Evolutionary conservation across 2,329 filamentous ascomycete genomes (phyloP).

Genomic region (Bipolaris victoriae): DNA sequence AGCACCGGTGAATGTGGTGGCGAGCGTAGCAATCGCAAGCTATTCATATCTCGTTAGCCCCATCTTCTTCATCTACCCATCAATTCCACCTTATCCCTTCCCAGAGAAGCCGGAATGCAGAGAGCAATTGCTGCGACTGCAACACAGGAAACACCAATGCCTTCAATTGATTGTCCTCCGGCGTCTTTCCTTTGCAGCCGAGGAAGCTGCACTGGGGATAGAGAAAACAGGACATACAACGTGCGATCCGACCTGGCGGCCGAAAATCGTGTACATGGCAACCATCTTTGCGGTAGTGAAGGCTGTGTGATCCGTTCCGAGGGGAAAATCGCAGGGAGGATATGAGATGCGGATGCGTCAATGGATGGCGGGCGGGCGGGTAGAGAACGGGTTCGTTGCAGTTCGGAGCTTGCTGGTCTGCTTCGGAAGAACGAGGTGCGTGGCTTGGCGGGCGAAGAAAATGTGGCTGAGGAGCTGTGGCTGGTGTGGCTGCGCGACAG

Average conservation of each 20-base stretch:
- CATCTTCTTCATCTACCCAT: too few relatives aligned
- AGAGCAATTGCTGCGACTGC: too few relatives aligned
- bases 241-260: slow-evolving; percentile 62
- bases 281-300: slow-evolving; percentile 54
- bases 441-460: slow-evolving; percentile 19
- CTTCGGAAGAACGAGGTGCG: slow-evolving; percentile 23
- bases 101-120: too few relatives aligned
- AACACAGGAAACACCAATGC: too few relatives aligned
- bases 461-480: slow-evolving; percentile 14
- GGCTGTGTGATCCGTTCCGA: slow-evolving; percentile 17
- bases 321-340: slow-evolving; percentile 16
- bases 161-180: too few relatives aligned
- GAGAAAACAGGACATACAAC: slow-evolving; percentile 51
- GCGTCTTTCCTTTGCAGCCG: too few relatives aligned
- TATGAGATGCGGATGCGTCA: slow-evolving; percentile 25
- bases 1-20: slow-evolving; percentile 44
- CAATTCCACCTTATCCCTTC: too few relatives aligned
- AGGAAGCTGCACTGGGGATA: too few relatives aligned
- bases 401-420: slow-evolving; percentile 27
- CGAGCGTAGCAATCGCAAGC: slow-evolving; percentile 65
- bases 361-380: slow-evolving; percentile 35
- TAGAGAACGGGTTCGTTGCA: slow-evolving; percentile 14
- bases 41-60: slow-evolving; percentile 34
- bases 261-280: slow-evolving; percentile 58
- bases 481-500: not conserved